These are phyloP conservation scores for Cryptosporidium meleagridis DNA, from an alignment of 169 alveolate species.

Conservation along the genomic window DNA sequence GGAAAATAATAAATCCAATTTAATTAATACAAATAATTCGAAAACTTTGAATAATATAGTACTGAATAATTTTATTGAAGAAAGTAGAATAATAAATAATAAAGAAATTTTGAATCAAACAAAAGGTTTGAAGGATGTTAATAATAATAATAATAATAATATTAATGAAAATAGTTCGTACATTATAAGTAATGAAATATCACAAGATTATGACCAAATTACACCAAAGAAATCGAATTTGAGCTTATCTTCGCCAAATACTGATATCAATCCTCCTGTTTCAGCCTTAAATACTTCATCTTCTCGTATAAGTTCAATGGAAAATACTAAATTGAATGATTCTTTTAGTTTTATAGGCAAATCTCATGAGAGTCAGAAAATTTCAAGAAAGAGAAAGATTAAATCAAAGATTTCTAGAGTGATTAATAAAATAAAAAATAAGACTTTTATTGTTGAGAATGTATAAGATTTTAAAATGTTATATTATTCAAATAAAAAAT, in stretches of 20 bases:
- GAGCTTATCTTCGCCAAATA: background rate
- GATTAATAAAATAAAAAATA: background rate
- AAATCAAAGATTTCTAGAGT: slow-evolving; percentile 9
- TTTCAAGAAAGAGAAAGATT: slow-evolving; percentile 29
- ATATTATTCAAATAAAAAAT: background rate
- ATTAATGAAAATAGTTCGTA: background rate
- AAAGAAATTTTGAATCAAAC: background rate
- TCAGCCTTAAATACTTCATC: slow-evolving; percentile 9
- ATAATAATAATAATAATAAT: background rate
- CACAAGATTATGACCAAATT: background rate
- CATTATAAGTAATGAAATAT: background rate
- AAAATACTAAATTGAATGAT: background rate
- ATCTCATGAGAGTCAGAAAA: background rate
- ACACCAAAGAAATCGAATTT: background rate
- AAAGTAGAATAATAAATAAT: background rate
- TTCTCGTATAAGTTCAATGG: slow-evolving; percentile 6
- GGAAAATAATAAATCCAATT: background rate
- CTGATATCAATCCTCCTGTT: background rate
- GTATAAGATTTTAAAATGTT: background rate
- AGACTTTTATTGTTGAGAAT: background rate
- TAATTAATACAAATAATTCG: background rate
- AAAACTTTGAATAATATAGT: background rate
- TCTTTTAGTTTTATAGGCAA: background rate
- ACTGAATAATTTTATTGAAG: background rate
- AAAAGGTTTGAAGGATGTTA: background rate